phyloP scores from a whole-genome alignment of 2,329 filamentous ascomycete species.

The Pseudogymnoascus sp. region DNA sequence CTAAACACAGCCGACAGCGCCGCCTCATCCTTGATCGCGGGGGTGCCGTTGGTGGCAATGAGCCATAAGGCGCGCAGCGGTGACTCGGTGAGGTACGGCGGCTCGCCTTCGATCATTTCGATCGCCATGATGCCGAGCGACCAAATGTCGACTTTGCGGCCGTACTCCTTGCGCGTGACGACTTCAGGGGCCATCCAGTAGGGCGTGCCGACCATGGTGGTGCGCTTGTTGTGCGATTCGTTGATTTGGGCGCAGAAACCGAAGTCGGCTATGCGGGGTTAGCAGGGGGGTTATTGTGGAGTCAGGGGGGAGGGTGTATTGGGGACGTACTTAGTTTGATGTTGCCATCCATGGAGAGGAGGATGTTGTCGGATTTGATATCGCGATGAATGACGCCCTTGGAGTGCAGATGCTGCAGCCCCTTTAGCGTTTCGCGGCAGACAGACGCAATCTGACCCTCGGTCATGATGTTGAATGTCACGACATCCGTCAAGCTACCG shows the following conservation, averaged over 20 bases:
- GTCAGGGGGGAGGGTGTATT: not conserved
- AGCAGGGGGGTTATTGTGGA: conserved; percentile 21
- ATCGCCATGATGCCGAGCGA: conserved; percentile 98
- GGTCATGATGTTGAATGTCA: conserved; percentile 98
- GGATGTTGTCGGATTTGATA: conserved; percentile 98
- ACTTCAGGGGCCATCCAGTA: conserved; percentile 99
- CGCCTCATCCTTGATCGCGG: conserved; percentile 86
- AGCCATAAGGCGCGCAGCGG: conserved; percentile 87
- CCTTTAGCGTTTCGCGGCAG: conserved; percentile 84
- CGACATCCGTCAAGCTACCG: conserved; percentile 92
- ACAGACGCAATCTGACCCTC: conserved; percentile 96
- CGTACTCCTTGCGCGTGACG: conserved; percentile 94
- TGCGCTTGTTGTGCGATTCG: conserved; percentile 91
- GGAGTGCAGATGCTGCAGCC: conserved; percentile 88
- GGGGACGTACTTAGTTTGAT: conserved; percentile 82
- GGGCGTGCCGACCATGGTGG: conserved; percentile 96
- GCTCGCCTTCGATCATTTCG: conserved; percentile 98
- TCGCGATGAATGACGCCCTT: conserved; percentile 98
- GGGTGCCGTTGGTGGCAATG: conserved; percentile 94
- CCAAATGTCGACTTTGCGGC: conserved; percentile 98
- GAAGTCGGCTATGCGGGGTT: conserved; percentile 66
- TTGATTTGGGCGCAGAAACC: conserved; percentile 99
- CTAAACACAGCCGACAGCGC: conserved; percentile 72
- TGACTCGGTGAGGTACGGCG: conserved; percentile 91
- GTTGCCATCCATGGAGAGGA: conserved; percentile 85